Conservation (phyloP, 257 asterid genomes). For the Nicotiana tabacum region DNA sequence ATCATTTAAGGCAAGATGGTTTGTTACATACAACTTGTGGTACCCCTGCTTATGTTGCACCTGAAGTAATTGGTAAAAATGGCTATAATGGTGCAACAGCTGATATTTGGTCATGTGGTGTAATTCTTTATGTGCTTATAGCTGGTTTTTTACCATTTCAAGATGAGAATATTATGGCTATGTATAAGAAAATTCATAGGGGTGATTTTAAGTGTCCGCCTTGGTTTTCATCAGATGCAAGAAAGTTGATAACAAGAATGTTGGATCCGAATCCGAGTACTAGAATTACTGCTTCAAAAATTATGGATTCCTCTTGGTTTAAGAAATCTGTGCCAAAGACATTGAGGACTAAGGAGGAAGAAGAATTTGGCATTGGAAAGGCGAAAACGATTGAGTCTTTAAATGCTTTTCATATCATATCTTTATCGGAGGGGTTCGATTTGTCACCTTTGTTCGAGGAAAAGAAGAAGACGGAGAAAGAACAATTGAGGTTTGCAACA, state of each 20-base stretch:
- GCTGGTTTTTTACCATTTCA: slow-evolving; percentile 66
- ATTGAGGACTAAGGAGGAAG: slow-evolving; percentile 19
- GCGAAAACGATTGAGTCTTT: slow-evolving; percentile 38
- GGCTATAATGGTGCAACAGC: slow-evolving; percentile 65
- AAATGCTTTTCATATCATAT: slow-evolving; percentile 67
- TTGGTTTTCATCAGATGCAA: slow-evolving; percentile 58
- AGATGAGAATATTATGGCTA: slow-evolving; percentile 48
- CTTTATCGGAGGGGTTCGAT: slow-evolving; percentile 56
- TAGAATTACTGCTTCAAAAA: slow-evolving; percentile 45
- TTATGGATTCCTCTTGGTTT: slow-evolving; percentile 58
- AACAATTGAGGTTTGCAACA: slow-evolving; percentile 58
- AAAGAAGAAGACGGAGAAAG: slow-evolving; percentile 40
- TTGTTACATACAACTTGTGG: slow-evolving; percentile 70
- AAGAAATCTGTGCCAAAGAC: slow-evolving; percentile 30
- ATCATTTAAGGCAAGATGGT: slow-evolving; percentile 58
- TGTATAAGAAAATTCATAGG: slow-evolving; percentile 50
- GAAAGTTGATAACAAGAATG: slow-evolving; percentile 45
- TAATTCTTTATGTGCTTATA: slow-evolving; percentile 45
- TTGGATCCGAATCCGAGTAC: slow-evolving; percentile 51
- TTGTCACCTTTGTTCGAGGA: slow-evolving; percentile 55
- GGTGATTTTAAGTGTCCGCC: slow-evolving; percentile 77
- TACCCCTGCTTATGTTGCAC: slow-evolving; percentile 69
- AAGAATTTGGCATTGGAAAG: slow-evolving; percentile 23
- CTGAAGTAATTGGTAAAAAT: slow-evolving; percentile 60
- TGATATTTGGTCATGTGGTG: slow-evolving; percentile 77